A percentile compares a stretch with the other conserved stretches of the same genome.
Evolutionary conservation across 805 yeast genomes (phyloP).

Genomic region (Komagataella ulmi): DNA sequence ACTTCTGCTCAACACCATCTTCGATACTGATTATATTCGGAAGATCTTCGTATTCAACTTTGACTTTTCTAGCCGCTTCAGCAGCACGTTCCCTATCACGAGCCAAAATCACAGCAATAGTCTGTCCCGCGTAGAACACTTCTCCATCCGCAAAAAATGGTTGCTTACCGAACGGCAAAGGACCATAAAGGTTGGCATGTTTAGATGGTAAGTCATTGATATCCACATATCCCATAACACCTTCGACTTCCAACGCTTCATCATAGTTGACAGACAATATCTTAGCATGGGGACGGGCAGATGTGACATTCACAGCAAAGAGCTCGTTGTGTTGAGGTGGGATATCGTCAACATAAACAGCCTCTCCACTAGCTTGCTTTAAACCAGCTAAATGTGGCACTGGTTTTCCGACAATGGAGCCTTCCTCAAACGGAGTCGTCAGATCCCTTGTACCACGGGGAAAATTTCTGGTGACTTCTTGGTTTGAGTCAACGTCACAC

Average conservation of each 20-base stretch:
- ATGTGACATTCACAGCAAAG: slow-evolving; percentile 28
- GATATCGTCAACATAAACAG: slow-evolving; percentile 28
- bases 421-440: slow-evolving; percentile 21
- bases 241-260: slow-evolving; percentile 21
- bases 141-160: slow-evolving; percentile 28
- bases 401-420: slow-evolving; percentile 23
- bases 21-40: slow-evolving; percentile 26
- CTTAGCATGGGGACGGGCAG: slow-evolving; percentile 28
- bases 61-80: slow-evolving; percentile 26
- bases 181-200: slow-evolving; percentile 29
- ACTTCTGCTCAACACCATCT: slow-evolving; percentile 26
- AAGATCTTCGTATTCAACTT: slow-evolving; percentile 27
- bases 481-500: slow-evolving; percentile 17
- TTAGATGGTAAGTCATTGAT: slow-evolving; percentile 22
- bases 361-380: slow-evolving; percentile 35
- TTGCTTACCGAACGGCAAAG: slow-evolving; percentile 25
- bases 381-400: slow-evolving; percentile 29
- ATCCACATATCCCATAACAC: slow-evolving; percentile 28
- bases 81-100: slow-evolving; percentile 23
- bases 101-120: slow-evolving; percentile 28
- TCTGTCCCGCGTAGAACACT: slow-evolving; percentile 27
- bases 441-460: slow-evolving; percentile 25
- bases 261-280: slow-evolving; percentile 24
- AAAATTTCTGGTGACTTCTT: slow-evolving; percentile 22
- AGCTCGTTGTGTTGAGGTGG: slow-evolving; percentile 27